These are phyloP conservation scores for Colletotrichum gigasporum DNA, from an alignment of 2,329 filamentous ascomycete genomes.

Conservation along the genomic window DNA sequence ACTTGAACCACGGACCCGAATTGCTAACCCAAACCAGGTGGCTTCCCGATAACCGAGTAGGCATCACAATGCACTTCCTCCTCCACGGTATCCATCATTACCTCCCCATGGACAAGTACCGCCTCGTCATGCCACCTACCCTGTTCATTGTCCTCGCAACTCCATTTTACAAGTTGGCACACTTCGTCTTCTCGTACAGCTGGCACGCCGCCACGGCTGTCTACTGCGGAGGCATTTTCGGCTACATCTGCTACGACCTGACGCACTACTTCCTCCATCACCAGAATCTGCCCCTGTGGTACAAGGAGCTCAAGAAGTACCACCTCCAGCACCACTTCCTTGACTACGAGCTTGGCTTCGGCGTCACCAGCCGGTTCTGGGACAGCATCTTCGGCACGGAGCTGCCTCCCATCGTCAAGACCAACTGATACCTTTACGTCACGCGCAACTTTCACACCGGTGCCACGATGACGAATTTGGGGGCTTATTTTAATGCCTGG, in stretches of 20 bases:
- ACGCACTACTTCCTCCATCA: slow-evolving; percentile 99
- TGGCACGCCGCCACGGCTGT: slow-evolving; percentile 84
- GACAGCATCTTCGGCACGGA: slow-evolving; percentile 92
- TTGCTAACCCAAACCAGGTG: slow-evolving; percentile 64
- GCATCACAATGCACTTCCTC: slow-evolving; percentile 87
- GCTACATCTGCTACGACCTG: slow-evolving; percentile 95
- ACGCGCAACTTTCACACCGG: not conserved
- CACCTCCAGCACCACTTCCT: slow-evolving; percentile 97
- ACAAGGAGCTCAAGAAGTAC: slow-evolving; percentile 94
- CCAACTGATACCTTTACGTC: slow-evolving; percentile 36
- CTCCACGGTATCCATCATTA: slow-evolving; percentile 98
- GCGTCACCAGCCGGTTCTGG: slow-evolving; percentile 97
- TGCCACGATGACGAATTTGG: slow-evolving; percentile 21
- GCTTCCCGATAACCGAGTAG: slow-evolving; percentile 91
- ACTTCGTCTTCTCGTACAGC: slow-evolving; percentile 81
- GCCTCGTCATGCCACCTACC: slow-evolving; percentile 95
- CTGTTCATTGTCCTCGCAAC: slow-evolving; percentile 84
- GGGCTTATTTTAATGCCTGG: slow-evolving; percentile 19
- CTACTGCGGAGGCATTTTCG: slow-evolving; percentile 91
- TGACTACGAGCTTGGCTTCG: slow-evolving; percentile 97
- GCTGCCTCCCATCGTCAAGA: slow-evolving; percentile 58
- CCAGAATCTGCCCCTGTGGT: slow-evolving; percentile 88
- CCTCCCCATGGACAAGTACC: slow-evolving; percentile 97
- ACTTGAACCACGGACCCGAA: not conserved
- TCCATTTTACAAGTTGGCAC: slow-evolving; percentile 93